A percentile compares a stretch with the other conserved stretches of the same genome.
Conservation (phyloP, 257 asterid genomes). For the Plantago ovata region DNA sequence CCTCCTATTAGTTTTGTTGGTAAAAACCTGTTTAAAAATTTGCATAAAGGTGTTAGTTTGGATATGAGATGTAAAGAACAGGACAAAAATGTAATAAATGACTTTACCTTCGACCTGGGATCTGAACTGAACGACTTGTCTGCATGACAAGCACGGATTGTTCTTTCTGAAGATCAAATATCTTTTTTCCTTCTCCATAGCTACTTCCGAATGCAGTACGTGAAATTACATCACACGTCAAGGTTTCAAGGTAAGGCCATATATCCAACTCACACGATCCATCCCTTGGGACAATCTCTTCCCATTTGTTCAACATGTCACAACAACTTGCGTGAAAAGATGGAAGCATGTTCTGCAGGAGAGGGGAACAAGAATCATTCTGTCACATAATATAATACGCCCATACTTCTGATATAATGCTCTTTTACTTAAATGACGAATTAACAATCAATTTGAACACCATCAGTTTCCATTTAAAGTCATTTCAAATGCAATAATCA, state of each 20-base stretch:
- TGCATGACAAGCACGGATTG: slow-evolving; percentile 43
- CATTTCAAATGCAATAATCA: too few species aligned
- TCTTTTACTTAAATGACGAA: background rate
- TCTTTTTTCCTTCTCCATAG: slow-evolving; percentile 29
- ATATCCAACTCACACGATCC: slow-evolving; percentile 45
- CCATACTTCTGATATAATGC: too few species aligned
- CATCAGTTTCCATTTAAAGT: too few species aligned
- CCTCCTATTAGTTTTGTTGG: slow-evolving; percentile 10
- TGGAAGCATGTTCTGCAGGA: slow-evolving; percentile 40
- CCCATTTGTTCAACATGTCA: slow-evolving; percentile 64
- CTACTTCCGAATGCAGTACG: slow-evolving; percentile 52
- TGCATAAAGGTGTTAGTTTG: slow-evolving; percentile 27
- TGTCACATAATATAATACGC: too few species aligned
- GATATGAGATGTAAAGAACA: slow-evolving; percentile 9
- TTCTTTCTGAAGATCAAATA: slow-evolving; percentile 47
- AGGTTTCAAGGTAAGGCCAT: slow-evolving; percentile 42
- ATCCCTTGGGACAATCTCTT: slow-evolving; percentile 19
- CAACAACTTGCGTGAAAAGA: slow-evolving; percentile 41
- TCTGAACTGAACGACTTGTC: slow-evolving; percentile 37
- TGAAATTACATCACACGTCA: slow-evolving; percentile 53
- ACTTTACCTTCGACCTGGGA: slow-evolving; percentile 59
- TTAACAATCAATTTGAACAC: background rate
- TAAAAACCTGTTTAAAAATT: slow-evolving; percentile 15
- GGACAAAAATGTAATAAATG: slow-evolving; percentile 21
- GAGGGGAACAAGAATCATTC: background rate